Evolutionary conservation across 2,329 filamentous ascomycete genomes (phyloP).

Genomic region (Orbilia blumenaviensis): DNA sequence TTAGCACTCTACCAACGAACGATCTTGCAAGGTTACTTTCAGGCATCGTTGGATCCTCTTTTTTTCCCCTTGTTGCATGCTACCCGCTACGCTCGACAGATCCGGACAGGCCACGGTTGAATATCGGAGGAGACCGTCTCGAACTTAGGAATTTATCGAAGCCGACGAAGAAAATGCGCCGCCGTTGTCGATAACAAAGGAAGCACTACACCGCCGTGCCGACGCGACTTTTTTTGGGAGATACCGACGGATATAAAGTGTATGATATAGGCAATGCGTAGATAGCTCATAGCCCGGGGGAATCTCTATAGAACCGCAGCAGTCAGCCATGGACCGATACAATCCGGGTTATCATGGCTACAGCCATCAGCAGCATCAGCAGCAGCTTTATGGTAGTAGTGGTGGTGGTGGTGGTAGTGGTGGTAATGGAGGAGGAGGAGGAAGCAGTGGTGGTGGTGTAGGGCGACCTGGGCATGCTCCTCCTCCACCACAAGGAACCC

Average conservation of each 20-base stretch:
- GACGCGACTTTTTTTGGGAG: not conserved
- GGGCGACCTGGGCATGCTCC: not conserved
- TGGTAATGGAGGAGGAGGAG: not conserved
- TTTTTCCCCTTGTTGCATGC: not conserved
- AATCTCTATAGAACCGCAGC: constrained; percentile 2
- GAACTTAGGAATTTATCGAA: not conserved
- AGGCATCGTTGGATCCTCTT: constrained; percentile 14
- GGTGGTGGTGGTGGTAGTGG: not conserved
- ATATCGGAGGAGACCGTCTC: constrained; percentile 8
- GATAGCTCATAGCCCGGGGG: not conserved
- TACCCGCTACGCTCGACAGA: not conserved
- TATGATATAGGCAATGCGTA: not conserved
- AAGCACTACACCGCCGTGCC: not conserved
- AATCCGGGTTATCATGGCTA: constrained; percentile 37
- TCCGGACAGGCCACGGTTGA: not conserved
- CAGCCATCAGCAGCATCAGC: constrained; percentile 8
- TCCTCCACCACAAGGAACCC: not conserved
- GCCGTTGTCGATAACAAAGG: constrained; percentile 26
- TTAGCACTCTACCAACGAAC: not conserved
- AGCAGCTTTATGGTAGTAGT: constrained; percentile 10
- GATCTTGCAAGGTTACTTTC: constrained; percentile 4
- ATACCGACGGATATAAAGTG: no score
- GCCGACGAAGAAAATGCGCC: not conserved
- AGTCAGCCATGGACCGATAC: constrained; percentile 37
- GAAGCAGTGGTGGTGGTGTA: no score